Evolutionary conservation across 164 flowering plant species (phyloP).

Genomic region (Paratinospora sagittata): DNA sequence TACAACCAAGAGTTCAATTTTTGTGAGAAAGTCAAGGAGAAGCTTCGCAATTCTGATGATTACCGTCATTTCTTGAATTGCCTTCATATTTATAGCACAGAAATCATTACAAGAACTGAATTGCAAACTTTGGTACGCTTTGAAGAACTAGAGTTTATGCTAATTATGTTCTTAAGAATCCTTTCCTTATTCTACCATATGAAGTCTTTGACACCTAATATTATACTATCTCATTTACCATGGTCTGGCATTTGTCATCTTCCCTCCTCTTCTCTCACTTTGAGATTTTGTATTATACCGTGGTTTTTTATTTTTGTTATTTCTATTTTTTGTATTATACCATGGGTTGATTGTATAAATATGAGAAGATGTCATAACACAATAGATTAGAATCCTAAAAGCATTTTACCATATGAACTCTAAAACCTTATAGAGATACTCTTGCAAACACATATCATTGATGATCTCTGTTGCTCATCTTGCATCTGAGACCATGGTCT

Average conservation of each 20-base stretch:
- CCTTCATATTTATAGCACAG: conserved; percentile 59
- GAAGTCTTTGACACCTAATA: background rate
- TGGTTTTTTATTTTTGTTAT: too few species aligned
- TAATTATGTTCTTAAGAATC: background rate
- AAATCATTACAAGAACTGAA: conserved; percentile 60
- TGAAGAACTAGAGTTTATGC: background rate
- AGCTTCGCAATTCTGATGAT: conserved; percentile 39
- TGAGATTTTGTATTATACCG: background rate
- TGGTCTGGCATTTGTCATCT: background rate
- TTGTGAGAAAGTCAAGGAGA: conserved; percentile 74
- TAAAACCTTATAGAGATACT: background rate
- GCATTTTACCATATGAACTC: background rate
- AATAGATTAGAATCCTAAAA: background rate
- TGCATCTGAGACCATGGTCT: too few species aligned
- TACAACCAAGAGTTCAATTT: conserved; percentile 51
- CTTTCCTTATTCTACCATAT: background rate
- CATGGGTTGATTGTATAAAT: background rate
- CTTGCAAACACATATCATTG: background rate
- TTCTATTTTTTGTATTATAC: too few species aligned
- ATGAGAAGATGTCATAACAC: background rate
- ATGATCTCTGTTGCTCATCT: background rate
- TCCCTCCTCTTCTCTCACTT: background rate
- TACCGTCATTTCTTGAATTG: conserved; percentile 68
- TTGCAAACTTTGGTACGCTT: conserved; percentile 66
- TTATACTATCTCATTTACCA: background rate